Conservation (phyloP, 2,329 filamentous ascomycete genomes). For the Pseudogymnoascus sp. region DNA sequence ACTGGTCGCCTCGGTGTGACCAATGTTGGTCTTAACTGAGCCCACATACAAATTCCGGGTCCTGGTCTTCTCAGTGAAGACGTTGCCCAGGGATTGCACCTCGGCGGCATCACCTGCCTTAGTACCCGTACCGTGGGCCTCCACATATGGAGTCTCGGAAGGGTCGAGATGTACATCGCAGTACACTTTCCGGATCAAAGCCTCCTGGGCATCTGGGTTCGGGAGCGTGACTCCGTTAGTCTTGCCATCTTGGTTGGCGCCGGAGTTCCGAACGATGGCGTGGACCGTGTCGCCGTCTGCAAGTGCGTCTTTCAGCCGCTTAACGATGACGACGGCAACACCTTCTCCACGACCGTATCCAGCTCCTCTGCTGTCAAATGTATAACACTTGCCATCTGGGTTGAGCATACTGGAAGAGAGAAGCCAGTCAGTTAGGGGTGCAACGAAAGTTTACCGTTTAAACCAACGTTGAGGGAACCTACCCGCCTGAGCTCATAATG, state of each 20-base stretch:
- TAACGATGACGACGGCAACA: constrained; percentile 33
- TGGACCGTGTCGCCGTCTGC: constrained; percentile 34
- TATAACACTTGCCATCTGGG: constrained; percentile 23
- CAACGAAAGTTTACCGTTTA: neutral
- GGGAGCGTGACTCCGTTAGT: constrained; percentile 37
- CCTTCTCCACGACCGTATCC: constrained; percentile 41
- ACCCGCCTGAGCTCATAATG: neutral
- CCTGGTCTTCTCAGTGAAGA: neutral
- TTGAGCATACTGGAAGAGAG: neutral
- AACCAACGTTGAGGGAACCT: neutral
- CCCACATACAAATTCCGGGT: constrained; percentile 12
- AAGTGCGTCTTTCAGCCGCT: constrained; percentile 33
- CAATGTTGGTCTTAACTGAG: constrained; percentile 18
- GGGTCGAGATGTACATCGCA: constrained; percentile 8
- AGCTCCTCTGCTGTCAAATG: constrained; percentile 32
- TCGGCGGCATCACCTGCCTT: constrained; percentile 12
- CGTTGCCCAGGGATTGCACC: neutral
- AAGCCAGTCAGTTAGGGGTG: neutral
- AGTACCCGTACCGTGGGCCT: constrained; percentile 17
- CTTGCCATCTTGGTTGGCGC: constrained; percentile 36
- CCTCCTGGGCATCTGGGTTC: constrained; percentile 28
- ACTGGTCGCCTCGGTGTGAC: constrained; percentile 19
- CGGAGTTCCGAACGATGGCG: constrained; percentile 33
- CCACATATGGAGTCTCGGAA: constrained; percentile 12
- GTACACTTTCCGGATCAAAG: constrained; percentile 28